Evolutionary conservation across 108 stramenopile genomes (phyloP).

Genomic region (Fragilaria crotonensis): DNA sequence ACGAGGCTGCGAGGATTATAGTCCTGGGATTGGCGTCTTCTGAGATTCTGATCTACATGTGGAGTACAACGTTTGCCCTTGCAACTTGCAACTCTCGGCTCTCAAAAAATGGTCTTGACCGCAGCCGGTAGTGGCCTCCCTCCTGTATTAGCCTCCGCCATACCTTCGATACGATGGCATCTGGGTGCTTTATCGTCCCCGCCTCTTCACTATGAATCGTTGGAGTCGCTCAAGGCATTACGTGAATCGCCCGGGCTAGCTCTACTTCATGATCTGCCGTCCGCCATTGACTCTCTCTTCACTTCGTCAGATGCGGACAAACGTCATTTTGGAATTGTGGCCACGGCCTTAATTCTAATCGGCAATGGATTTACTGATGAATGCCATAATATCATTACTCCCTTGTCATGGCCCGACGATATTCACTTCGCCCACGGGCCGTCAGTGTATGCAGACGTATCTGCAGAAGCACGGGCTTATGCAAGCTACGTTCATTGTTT

Average conservation of each 20-base stretch:
- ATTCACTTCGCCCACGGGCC: constrained; percentile 25
- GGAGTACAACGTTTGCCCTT: too few species aligned
- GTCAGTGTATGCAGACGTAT: constrained; percentile 9
- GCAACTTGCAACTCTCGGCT: too few species aligned
- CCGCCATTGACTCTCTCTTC: constrained; percentile 1
- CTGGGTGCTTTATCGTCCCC: constrained; percentile 1
- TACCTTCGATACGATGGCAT: constrained; percentile 11
- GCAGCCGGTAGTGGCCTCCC: too few species aligned
- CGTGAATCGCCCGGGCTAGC: neutral
- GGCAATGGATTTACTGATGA: constrained; percentile 42
- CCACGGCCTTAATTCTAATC: constrained; percentile 30
- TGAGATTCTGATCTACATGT: too few species aligned
- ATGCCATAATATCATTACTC: constrained; percentile 33
- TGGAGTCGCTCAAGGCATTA: constrained; percentile 10
- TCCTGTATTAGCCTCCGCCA: neutral
- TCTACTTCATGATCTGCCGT: constrained; percentile 6
- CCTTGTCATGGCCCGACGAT: constrained; percentile 32
- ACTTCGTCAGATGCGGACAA: neutral
- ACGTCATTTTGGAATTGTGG: constrained; percentile 17
- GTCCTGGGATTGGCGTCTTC: too few species aligned
- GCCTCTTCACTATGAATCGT: constrained; percentile 12
- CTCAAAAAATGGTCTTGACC: too few species aligned
- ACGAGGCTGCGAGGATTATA: too few species aligned
- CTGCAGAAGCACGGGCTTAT: constrained; percentile 1
- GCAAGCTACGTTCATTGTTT: constrained; percentile 36